Base-by-base conservation (phyloP, 225 moss, liverwort and hornwort species). In the Bryum argenteum region DNA sequence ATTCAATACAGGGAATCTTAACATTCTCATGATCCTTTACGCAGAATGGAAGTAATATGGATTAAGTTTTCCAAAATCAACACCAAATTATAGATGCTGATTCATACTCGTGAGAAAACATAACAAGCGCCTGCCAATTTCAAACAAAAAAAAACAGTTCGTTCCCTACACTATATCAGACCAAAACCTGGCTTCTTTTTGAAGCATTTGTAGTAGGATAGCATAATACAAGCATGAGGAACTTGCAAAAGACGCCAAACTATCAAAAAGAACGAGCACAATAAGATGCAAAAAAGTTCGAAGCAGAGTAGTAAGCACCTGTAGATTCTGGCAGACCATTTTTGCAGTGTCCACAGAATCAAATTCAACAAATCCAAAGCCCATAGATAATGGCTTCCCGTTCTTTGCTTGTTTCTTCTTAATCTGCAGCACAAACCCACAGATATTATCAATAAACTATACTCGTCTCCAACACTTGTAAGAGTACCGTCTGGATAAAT, bases 331-430 rank as follows among this genome's bases (percentile, higher is more conserved):
- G 89, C 89, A 98, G 37, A 89, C 89, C 70, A 77, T 70, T 77
- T 57, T 88, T 28, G 98, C 92, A 68, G 91, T 86, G 69, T 88
- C 91, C 58, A 85, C 76, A 48, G 75, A 83, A 82, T 98, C 89
- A 75, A 94, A 89, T 78, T 98, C 94, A 43, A 94, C 85, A 90
- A 98, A 98, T 24, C 98, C 98, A 84, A 94, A 98, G 59, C 98
- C 98, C 92, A 91, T 92, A 37, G 98, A 98, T 38, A 98, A 82
- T 10, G 82, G 71, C 73, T 90, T 98, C 61, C 92, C 92, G 72
- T 80, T 62, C 69, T 91, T 98, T 57, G 89, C 80, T 55, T 80
- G 87, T 70, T 94, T 92, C 66, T 82, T 94, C 70, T 88, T 94
- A n/a, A 94, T 90, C 98, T 94, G 85, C 75, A 79, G 39, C 70